Evolutionary conservation across 495 filamentous ascomycete genomes (phyloP), one percentile per base, ranked within the genome.

Genomic region (Trichoderma gamsii): DNA sequence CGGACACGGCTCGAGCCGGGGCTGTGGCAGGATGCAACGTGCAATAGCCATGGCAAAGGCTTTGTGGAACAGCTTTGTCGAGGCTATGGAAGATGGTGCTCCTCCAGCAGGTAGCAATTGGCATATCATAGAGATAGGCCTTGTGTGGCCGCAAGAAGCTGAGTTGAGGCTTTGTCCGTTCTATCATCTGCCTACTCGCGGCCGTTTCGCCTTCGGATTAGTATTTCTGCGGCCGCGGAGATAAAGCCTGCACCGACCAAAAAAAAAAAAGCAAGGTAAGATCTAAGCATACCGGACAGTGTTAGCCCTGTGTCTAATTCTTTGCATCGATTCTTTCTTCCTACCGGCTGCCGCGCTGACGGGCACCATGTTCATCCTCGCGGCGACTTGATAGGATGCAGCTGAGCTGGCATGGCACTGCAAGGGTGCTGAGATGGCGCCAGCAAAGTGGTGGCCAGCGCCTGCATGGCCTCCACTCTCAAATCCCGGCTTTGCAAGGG

Each of bases 251-350:
- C 35, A 7, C 5, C 35, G 29, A 29, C n/a, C n/a, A n/a, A 38
- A 9, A n/a, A 23, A 8, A 18, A 52, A 5, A n/a, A 23, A 52
- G 49, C 49, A 52, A 52, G 49, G 49, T 52, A 23, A 25, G 49
- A 52, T 52, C 49, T 52, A 52, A 52, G 49, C 49, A 52, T 52
- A 52, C 49, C 49, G 49, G 49, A 52, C 49, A 21, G 18, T 52
- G 49, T 21, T 52, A 52, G 49, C 49, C 49, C 21, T 16, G 46
- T n/a, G 6, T n/a, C 7, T 7, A 23, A 9, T n/a, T 52, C 18
- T 52, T 18, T n/a, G 8, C 21, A 9, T 51, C 16, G 13, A 6
- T 23, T 52, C 21, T 23, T 4, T 21, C 35, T 23, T 4, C 7
- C 35, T 38, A 38, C 35, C 35, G 35, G 5, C 8, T 38, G 5